phyloP scores from a whole-genome alignment of 371 early-diverging fungal species.

The Mortierella sp. region DNA sequence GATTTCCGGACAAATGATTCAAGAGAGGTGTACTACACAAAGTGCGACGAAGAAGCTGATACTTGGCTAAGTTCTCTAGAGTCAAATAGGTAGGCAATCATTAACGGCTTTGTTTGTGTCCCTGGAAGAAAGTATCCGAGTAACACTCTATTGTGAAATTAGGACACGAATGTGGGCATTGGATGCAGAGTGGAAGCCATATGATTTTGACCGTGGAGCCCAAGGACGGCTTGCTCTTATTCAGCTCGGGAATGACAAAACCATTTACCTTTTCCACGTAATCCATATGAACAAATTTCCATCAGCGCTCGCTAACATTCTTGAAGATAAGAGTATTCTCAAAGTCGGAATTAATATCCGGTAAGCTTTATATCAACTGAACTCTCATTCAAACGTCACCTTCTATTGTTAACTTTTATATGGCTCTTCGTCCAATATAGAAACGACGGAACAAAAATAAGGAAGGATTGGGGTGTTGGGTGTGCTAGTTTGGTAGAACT shows the following conservation, averaged over 20 bases:
- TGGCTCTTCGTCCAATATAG: slow-evolving; percentile 2
- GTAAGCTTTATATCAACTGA: slow-evolving; percentile 10
- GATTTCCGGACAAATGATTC: slow-evolving; percentile 43
- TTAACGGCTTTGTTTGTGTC: background rate
- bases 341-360: slow-evolving; percentile 70
- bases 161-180: slow-evolving; percentile 62
- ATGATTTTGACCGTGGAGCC: slow-evolving; percentile 16
- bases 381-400: background rate
- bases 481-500: slow-evolving; percentile 70
- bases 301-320: slow-evolving; percentile 51
- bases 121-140: background rate
- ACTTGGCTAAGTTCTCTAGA: slow-evolving; percentile 28
- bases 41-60: slow-evolving; percentile 33
- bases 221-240: slow-evolving; percentile 63
- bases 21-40: slow-evolving; percentile 42
- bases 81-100: slow-evolving; percentile 14
- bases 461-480: slow-evolving; percentile 62
- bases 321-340: slow-evolving; percentile 56
- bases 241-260: slow-evolving; percentile 64
- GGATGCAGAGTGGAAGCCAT: slow-evolving; percentile 72
- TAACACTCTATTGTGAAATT: background rate
- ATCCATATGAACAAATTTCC: slow-evolving; percentile 64
- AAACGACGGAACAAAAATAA: slow-evolving; percentile 62
- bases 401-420: background rate
- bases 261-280: slow-evolving; percentile 64